Base-by-base conservation (phyloP, 805 yeast species). In the Candida lessepsii region DNA sequence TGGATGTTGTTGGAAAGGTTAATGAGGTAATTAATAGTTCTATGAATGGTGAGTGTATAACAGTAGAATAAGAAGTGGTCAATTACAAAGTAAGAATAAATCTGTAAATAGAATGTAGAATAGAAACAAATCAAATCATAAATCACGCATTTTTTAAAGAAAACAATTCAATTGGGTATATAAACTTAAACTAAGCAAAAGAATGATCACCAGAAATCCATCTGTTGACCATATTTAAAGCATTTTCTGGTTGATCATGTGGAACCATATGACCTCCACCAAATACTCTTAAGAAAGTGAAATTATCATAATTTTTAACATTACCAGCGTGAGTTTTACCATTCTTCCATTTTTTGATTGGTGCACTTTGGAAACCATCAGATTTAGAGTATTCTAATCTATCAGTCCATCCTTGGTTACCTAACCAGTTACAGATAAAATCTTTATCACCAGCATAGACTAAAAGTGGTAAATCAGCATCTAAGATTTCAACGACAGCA, bases 261-360 rank as follows among this genome's bases (percentile, higher is more conserved):
- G 97, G 97, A 47, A 88, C 96, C 96, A 90, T 89, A 66, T 91
- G 97, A 19, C 97, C 97, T 39, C 95, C 97, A 47, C 80, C 93
- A 54, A 73, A 90, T 6, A 90, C 78, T 61, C 96, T 76, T 61
- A 88, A 72, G 70, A 83, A 91, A 3, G 96, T 85, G 51, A 90
- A 80, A 44, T 76, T 73, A 36, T 82, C 82, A 48, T 70, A 75
- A 55, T 78, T 83, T 68, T 87, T 88, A 19, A 81, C 83, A 53
- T 84, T 79, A 45, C 98, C 98, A 18, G 80, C 76, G 47, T 72
- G 71, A 33, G 73, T 77, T 9, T 43, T 46, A 24, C 47, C 39
- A 15, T 52, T 52, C 19, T 34, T 35, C 76, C 75, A 81, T 34
- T 70, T 67, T 42, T 57, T 61, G 47, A 58, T 53, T n/a, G 52